Conservation (phyloP, 2,329 filamentous ascomycete species). For the Pyrenophora graminea region DNA sequence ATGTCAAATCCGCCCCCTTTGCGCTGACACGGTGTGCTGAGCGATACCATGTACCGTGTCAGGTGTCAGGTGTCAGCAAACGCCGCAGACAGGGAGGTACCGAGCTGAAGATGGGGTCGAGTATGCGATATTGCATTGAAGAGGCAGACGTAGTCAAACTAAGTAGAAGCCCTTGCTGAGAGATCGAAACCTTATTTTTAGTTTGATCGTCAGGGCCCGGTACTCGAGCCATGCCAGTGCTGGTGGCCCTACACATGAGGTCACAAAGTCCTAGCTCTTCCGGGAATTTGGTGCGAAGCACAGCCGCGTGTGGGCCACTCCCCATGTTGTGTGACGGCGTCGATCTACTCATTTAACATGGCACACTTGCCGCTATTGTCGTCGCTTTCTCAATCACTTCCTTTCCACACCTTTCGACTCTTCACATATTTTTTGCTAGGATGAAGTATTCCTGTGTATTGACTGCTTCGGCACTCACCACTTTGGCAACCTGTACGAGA, state of each 20-base stretch:
- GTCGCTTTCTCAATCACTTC: neutral
- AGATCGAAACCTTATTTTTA: conserved; percentile 1
- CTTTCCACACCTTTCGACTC: conserved; percentile 1
- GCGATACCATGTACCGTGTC: too few relatives aligned
- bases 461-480: conserved; percentile 35
- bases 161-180: too few relatives aligned
- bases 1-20: conserved; percentile 1
- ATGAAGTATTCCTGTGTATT: conserved; percentile 38
- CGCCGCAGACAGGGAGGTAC: neutral
- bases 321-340: conserved; percentile 12
- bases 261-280: conserved; percentile 19
- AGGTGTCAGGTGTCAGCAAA: conserved; percentile 4
- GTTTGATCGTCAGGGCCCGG: conserved; percentile 14
- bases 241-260: conserved; percentile 19
- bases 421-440: conserved; percentile 6
- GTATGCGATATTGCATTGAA: conserved; percentile 6
- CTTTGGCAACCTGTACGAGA: conserved; percentile 36
- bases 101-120: neutral
- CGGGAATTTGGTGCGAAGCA: conserved; percentile 13
- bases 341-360: conserved; percentile 18
- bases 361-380: conserved; percentile 13
- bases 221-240: conserved; percentile 17
- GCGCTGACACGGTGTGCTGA: neutral
- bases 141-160: neutral
- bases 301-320: conserved; percentile 17